Percentiles rank a stretch among this genome's conserved stretches.
Evolutionary conservation across 2,329 filamentous ascomycete species (phyloP).

Genomic region (Venturia pyrina): DNA sequence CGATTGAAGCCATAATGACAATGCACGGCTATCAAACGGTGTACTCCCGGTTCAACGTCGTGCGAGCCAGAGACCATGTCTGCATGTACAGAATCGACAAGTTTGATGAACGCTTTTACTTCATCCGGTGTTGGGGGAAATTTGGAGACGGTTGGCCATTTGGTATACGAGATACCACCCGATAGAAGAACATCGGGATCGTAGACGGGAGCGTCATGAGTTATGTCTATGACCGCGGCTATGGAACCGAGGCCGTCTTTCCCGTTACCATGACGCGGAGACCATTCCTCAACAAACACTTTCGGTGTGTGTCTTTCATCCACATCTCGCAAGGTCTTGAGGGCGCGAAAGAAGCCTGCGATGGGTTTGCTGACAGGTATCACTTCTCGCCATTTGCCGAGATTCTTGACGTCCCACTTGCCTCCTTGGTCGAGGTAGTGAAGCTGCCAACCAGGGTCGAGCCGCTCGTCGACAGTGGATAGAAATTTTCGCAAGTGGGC

Average conservation of each 20-base stretch:
- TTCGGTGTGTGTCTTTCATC: conserved; percentile 73
- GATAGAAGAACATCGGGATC: conserved; percentile 49
- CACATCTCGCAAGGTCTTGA: conserved; percentile 88
- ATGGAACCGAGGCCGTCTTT: conserved; percentile 37
- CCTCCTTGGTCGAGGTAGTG: conserved; percentile 79
- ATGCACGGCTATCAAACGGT: conserved; percentile 62
- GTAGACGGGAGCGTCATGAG: conserved; percentile 83
- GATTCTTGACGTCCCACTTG: conserved; percentile 97
- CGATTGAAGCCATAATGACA: conserved; percentile 96
- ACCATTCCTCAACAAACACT: conserved; percentile 60
- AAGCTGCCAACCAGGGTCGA: conserved; percentile 83
- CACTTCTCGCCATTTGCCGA: conserved; percentile 81
- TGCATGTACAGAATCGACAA: conserved; percentile 40
- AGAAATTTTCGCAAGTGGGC: conserved; percentile 80
- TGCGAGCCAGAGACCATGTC: conserved; percentile 5
- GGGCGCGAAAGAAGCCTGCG: conserved; percentile 68
- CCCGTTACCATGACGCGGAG: conserved; percentile 17
- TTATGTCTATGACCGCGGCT: conserved; percentile 79
- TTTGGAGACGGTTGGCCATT: conserved; percentile 87
- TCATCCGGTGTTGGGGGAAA: conserved; percentile 62
- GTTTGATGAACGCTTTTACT: conserved; percentile 47
- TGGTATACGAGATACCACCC: conserved; percentile 48
- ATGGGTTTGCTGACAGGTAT: conserved; percentile 69
- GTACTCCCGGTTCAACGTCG: conserved; percentile 34
- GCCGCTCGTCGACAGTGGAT: conserved; percentile 62